These are phyloP conservation scores for Lasiodiplodia hormozganensis DNA, from an alignment of 2,329 filamentous ascomycete genomes.

Conservation along the genomic window DNA sequence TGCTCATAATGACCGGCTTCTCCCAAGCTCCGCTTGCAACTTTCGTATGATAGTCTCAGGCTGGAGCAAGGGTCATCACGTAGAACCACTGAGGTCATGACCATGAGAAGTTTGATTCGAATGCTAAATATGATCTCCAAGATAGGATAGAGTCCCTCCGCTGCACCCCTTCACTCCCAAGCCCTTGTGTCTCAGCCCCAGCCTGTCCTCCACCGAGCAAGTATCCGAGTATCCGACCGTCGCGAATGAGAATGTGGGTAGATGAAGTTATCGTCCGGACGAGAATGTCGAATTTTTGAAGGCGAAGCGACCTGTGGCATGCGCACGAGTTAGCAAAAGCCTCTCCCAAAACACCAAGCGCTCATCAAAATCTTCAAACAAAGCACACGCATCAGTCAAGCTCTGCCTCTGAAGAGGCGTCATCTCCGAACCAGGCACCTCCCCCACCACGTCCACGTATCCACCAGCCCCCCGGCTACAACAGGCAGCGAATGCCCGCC, in stretches of 20 bases:
- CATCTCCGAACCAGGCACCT: not conserved
- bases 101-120: not conserved
- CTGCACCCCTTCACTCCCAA: not conserved
- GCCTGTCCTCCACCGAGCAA: not conserved
- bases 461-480: not conserved
- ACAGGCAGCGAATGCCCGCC: not conserved
- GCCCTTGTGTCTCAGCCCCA: not conserved
- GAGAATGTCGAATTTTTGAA: not conserved
- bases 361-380: not conserved
- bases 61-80: too few species aligned
- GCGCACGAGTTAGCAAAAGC: not conserved
- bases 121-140: not conserved
- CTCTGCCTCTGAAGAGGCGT: not conserved
- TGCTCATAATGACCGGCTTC: too few species aligned
- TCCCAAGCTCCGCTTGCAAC: too few species aligned
- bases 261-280: too few species aligned
- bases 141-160: too few species aligned
- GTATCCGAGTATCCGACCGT: not conserved
- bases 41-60: too few species aligned
- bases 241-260: not conserved
- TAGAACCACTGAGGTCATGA: too few species aligned
- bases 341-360: not conserved
- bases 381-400: not conserved
- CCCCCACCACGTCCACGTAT: not conserved
- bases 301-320: not conserved